Percentiles rank a stretch among this genome's conserved stretches.
Evolutionary conservation across 2,329 filamentous ascomycete species (phyloP).

Genomic region (Fusarium subglutinans): DNA sequence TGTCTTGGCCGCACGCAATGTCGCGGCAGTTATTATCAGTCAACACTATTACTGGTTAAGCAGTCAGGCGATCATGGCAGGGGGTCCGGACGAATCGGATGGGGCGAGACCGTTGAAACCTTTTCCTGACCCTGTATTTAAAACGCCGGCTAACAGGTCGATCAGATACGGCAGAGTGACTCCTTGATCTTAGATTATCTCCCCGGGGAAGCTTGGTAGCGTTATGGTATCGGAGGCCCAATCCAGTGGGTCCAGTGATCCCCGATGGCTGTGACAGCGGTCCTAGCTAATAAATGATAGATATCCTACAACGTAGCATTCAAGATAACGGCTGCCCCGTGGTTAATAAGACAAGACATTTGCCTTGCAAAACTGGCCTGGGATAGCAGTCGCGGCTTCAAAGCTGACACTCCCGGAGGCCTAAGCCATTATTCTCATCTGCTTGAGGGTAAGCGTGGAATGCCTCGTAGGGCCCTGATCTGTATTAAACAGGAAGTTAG

Average conservation of each 20-base stretch:
- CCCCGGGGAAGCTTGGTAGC: background rate
- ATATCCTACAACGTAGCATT: background rate
- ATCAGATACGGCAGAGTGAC: background rate
- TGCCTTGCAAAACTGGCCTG: background rate
- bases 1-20: constrained; percentile 1
- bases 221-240: background rate
- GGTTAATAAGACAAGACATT: background rate
- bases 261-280: background rate
- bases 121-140: background rate
- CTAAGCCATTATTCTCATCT: background rate
- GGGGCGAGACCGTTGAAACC: background rate
- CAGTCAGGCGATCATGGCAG: background rate
- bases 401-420: constrained; percentile 1
- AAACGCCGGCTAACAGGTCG: background rate
- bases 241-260: background rate
- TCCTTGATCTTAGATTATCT: background rate
- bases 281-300: background rate
- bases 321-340: background rate
- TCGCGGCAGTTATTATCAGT: background rate
- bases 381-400: background rate
- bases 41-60: background rate
- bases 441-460: background rate
- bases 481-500: too few species aligned
- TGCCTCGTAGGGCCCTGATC: too few species aligned
- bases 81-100: background rate